Conservation (phyloP, 345 rosid genomes). For the Brassica incana region DNA sequence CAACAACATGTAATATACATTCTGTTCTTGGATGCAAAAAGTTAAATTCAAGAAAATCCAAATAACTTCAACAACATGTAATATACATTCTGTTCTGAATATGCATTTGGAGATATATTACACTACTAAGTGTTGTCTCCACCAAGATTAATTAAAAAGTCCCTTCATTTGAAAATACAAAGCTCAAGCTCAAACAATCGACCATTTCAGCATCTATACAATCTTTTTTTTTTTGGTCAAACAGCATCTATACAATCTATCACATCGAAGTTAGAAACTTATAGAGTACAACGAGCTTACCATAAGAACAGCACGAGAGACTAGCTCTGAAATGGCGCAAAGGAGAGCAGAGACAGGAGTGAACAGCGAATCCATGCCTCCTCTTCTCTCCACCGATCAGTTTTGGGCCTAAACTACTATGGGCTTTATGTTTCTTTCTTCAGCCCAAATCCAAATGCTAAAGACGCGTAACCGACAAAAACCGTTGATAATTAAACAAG, state of each 20-base stretch:
- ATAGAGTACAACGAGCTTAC: constrained; percentile 31
- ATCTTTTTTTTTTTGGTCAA: too few relatives aligned
- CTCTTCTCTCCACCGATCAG: constrained; percentile 7
- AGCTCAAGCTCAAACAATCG: not conserved
- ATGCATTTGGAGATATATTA: not conserved
- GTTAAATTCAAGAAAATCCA: too few relatives aligned
- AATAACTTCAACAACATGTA: too few relatives aligned
- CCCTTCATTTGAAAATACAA: not conserved
- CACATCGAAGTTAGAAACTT: not conserved
- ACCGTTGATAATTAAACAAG: constrained; percentile 22
- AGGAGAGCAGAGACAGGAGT: constrained; percentile 41
- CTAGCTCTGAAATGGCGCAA: constrained; percentile 43
- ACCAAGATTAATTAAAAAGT: not conserved
- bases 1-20: constrained; percentile 42
- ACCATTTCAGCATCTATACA: not conserved
- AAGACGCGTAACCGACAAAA: constrained; percentile 40
- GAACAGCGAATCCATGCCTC: constrained; percentile 27
- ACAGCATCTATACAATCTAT: not conserved
- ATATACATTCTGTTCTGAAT: too few relatives aligned
- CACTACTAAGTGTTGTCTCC: not conserved
- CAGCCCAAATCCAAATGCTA: not conserved
- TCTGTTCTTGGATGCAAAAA: too few relatives aligned
- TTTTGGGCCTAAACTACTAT: not conserved
- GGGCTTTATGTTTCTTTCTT: not conserved
- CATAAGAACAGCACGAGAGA: constrained; percentile 53